These are phyloP conservation scores for Anisodus acutangulus DNA, from an alignment of 257 asterid genomes.

Conservation along the genomic window DNA sequence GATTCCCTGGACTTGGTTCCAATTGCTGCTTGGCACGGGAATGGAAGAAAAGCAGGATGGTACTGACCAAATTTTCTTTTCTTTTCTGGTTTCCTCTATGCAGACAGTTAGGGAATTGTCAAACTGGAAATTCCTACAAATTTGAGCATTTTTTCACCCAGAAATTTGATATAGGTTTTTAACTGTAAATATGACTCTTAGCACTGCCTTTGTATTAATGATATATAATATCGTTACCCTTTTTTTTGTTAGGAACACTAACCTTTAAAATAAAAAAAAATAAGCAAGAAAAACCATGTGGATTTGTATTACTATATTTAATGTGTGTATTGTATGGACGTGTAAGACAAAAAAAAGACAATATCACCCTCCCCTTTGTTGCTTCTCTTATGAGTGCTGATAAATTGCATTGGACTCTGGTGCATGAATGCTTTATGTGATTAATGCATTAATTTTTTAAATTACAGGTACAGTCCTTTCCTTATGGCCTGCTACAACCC, in stretches of 20 bases:
- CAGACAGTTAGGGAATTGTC: not conserved
- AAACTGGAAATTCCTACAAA: conserved; percentile 4
- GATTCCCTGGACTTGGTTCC: conserved; percentile 96
- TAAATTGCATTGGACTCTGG: not conserved
- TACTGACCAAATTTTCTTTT: conserved; percentile 34
- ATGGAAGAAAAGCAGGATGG: conserved; percentile 99
- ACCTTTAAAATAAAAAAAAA: not conserved
- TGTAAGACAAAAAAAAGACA: not conserved
- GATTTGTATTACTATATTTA: not conserved
- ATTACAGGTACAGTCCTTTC: conserved; percentile 85
- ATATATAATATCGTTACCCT: not conserved
- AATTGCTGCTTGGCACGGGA: conserved; percentile 95
- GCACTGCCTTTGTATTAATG: not conserved
- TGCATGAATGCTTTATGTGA: conserved; percentile 24
- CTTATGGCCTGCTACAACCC: conserved; percentile 93
- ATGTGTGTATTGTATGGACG: not conserved
- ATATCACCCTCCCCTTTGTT: not conserved
- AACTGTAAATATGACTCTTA: conserved; percentile 9
- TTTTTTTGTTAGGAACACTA: not conserved
- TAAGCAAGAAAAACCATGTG: not conserved
- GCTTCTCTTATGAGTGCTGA: not conserved
- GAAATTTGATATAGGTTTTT: conserved; percentile 13
- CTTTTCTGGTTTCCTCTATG: not conserved
- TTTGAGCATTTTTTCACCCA: not conserved
- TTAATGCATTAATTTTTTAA: conserved; percentile 23